These are phyloP conservation scores for Rhizoclosmatium globosum DNA, from an alignment of 192 early-diverging fungal genomes.

Conservation along the genomic window DNA sequence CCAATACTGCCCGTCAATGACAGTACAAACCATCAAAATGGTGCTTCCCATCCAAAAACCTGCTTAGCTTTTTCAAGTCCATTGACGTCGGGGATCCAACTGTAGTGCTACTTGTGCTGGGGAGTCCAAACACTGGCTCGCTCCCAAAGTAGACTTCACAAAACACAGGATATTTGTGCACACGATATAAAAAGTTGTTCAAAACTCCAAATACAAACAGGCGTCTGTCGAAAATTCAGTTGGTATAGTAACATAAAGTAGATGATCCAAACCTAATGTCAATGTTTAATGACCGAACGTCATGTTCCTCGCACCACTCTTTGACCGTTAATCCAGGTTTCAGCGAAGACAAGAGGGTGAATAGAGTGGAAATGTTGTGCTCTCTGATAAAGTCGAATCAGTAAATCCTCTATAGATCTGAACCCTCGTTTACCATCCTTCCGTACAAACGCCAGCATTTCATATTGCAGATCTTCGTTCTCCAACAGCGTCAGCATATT, in stretches of 20 bases:
- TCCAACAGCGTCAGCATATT: slow-evolving; percentile 70
- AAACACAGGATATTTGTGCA: slow-evolving; percentile 88
- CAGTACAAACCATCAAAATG: slow-evolving; percentile 26
- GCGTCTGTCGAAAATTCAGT: slow-evolving; percentile 60
- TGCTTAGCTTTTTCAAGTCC: slow-evolving; percentile 7
- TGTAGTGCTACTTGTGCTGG: neutral
- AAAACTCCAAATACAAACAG: slow-evolving; percentile 92
- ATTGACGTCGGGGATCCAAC: neutral
- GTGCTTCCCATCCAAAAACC: slow-evolving; percentile 17
- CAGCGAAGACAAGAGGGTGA: slow-evolving; percentile 81
- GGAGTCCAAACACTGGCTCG: neutral
- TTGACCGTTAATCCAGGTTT: slow-evolving; percentile 79
- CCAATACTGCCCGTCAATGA: neutral
- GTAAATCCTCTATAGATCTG: neutral
- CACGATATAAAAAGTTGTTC: slow-evolving; percentile 81
- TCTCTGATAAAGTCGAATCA: slow-evolving; percentile 40
- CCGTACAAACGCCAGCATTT: slow-evolving; percentile 79
- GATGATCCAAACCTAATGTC: slow-evolving; percentile 74
- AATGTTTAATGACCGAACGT: slow-evolving; percentile 69
- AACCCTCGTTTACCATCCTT: slow-evolving; percentile 15
- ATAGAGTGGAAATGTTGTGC: slow-evolving; percentile 73
- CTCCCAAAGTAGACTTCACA: neutral
- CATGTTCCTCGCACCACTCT: slow-evolving; percentile 88
- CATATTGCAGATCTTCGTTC: slow-evolving; percentile 70
- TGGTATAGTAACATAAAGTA: neutral